A percentile compares a stretch with the other conserved stretches of the same genome.
Evolutionary conservation across 139 green algal species (phyloP).

Genomic region (Desmodesmus armatus): DNA sequence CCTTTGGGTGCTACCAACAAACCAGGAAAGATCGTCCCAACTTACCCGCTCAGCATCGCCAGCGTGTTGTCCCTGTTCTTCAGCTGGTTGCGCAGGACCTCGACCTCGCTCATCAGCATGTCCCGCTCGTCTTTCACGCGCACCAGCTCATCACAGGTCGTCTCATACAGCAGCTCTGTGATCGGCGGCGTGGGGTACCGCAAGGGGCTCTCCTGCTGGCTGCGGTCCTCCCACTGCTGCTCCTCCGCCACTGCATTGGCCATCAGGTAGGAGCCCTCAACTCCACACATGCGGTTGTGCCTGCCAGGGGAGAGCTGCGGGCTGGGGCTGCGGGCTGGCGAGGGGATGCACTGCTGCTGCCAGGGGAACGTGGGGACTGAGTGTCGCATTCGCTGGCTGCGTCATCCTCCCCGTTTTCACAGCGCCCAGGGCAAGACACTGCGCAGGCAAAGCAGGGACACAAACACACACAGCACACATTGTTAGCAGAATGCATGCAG

Average conservation of each 20-base stretch:
- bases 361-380: too few relatives aligned
- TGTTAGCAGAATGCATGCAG: too few relatives aligned
- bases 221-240: not conserved
- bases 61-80: slow-evolving; percentile 23
- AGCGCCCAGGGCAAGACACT: too few relatives aligned
- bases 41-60: slow-evolving; percentile 37
- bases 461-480: too few relatives aligned
- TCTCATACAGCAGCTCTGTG: slow-evolving; percentile 29
- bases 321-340: not conserved
- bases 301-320: too few relatives aligned
- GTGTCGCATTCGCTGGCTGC: not conserved
- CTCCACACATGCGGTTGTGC: too few relatives aligned
- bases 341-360: not conserved
- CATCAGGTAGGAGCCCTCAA: too few relatives aligned
- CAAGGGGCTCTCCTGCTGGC: not conserved
- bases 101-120: not conserved
- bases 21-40: too few relatives aligned
- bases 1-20: too few relatives aligned
- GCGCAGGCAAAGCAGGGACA: too few relatives aligned
- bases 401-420: not conserved
- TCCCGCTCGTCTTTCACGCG: slow-evolving; percentile 30
- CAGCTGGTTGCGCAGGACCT: slow-evolving; percentile 19
- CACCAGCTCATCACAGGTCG: slow-evolving; percentile 27
- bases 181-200: not conserved
- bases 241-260: not conserved